A percentile compares a stretch with the other conserved stretches of the same genome.
phyloP scores from a whole-genome alignment of 352 stramenopile species.

The Globisporangium ultimum region DNA sequence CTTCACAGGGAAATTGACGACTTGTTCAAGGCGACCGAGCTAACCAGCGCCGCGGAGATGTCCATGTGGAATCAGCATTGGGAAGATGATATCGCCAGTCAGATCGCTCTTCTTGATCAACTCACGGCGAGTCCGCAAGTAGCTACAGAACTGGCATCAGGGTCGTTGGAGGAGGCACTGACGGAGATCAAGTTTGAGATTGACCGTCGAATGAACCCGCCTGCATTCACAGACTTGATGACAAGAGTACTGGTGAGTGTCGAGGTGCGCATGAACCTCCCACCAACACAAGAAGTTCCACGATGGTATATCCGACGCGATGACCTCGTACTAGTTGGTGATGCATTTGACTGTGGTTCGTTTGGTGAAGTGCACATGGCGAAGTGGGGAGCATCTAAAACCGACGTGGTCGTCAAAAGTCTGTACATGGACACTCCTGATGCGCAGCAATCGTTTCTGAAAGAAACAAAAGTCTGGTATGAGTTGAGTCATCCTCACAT shows the following conservation, averaged over 20 bases:
- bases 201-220: neutral
- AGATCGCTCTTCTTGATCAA: neutral
- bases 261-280: too few relatives aligned
- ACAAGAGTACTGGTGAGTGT: too few relatives aligned
- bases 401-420: too few relatives aligned
- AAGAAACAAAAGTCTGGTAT: conserved; percentile 35
- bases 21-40: neutral
- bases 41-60: conserved; percentile 1
- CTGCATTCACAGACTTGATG: neutral
- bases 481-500: conserved; percentile 33
- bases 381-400: too few relatives aligned
- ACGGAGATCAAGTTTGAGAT: neutral
- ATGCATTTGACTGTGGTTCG: too few relatives aligned
- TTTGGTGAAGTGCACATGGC: too few relatives aligned
- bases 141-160: neutral
- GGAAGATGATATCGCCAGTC: neutral
- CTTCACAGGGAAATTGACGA: conserved; percentile 3
- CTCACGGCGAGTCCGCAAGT: neutral
- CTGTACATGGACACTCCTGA: too few relatives aligned
- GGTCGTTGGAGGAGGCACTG: neutral
- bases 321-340: too few relatives aligned
- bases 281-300: too few relatives aligned
- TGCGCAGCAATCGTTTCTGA: too few relatives aligned
- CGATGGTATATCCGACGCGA: too few relatives aligned
- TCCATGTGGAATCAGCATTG: neutral